These are phyloP conservation scores for Hypoxylon sp. DNA, from an alignment of 2,329 filamentous ascomycete genomes.

Conservation along the genomic window DNA sequence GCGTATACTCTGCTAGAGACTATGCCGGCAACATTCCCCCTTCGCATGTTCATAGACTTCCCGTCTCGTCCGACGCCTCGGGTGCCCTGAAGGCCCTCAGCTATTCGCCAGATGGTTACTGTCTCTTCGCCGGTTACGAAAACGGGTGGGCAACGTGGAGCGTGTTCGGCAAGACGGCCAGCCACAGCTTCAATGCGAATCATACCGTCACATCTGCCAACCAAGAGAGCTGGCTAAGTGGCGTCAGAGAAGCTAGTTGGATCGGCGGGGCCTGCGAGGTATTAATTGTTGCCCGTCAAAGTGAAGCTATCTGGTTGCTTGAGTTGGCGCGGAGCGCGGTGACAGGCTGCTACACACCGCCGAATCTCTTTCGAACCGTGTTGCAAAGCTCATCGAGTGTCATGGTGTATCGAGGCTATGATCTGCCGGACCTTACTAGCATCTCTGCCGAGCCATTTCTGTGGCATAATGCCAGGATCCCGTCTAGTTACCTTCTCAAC, in stretches of 20 bases:
- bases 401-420: conserved; percentile 93
- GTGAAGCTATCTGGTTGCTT: conserved; percentile 83
- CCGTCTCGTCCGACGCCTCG: conserved; percentile 71
- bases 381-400: conserved; percentile 88
- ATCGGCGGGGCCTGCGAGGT: conserved; percentile 87
- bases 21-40: conserved; percentile 91
- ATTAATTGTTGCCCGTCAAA: conserved; percentile 72
- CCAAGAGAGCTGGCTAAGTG: conserved; percentile 83
- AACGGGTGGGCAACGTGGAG: conserved; percentile 97
- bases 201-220: conserved; percentile 69
- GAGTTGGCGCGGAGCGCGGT: conserved; percentile 96
- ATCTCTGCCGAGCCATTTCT: conserved; percentile 90
- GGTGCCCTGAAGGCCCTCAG: conserved; percentile 76
- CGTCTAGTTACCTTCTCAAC: conserved; percentile 81
- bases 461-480: conserved; percentile 94
- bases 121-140: conserved; percentile 91
- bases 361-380: conserved; percentile 88
- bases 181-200: conserved; percentile 81
- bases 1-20: conserved; percentile 91
- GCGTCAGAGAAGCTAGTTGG: conserved; percentile 82
- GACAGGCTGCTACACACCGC: conserved; percentile 87
- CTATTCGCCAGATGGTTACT: conserved; percentile 96
- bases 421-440: conserved; percentile 86
- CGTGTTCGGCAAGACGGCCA: conserved; percentile 91
- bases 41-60: conserved; percentile 78